phyloP scores from a whole-genome alignment of 2,329 filamentous ascomycete species.

The Emergomyces africanus region DNA sequence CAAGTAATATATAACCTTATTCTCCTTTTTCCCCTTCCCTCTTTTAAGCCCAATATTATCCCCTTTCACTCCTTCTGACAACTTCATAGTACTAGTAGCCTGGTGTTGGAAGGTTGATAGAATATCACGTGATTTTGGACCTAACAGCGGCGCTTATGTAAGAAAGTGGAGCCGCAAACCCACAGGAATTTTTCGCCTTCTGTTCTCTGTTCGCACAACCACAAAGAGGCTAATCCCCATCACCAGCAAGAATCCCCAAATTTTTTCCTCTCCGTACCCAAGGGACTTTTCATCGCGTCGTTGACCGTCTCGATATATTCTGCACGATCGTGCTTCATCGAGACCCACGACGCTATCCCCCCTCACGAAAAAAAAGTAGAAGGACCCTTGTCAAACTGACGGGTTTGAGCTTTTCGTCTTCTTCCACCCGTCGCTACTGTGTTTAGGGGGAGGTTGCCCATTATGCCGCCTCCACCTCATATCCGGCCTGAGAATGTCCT shows the following conservation, averaged over 20 bases:
- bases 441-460: conserved; percentile 28
- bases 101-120: not conserved
- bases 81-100: too few species aligned
- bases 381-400: not conserved
- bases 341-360: not conserved
- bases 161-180: conserved; percentile 1
- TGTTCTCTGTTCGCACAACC: conserved; percentile 8
- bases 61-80: not conserved
- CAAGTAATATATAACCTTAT: not conserved
- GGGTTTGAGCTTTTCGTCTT: not conserved
- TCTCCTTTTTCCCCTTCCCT: not conserved
- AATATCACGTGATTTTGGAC: not conserved
- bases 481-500: conserved; percentile 99
- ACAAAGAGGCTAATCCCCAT: conserved; percentile 5
- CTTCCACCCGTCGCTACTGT: not conserved
- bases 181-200: conserved; percentile 14
- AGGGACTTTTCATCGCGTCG: not conserved
- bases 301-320: not conserved
- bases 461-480: conserved; percentile 88
- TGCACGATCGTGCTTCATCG: conserved; percentile 3
- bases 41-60: not conserved
- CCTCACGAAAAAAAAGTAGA: not conserved
- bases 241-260: not conserved
- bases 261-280: not conserved
- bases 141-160: not conserved